Base-by-base conservation (phyloP, 192 early-diverging fungal species). In the Rhizophagus clarus region DNA sequence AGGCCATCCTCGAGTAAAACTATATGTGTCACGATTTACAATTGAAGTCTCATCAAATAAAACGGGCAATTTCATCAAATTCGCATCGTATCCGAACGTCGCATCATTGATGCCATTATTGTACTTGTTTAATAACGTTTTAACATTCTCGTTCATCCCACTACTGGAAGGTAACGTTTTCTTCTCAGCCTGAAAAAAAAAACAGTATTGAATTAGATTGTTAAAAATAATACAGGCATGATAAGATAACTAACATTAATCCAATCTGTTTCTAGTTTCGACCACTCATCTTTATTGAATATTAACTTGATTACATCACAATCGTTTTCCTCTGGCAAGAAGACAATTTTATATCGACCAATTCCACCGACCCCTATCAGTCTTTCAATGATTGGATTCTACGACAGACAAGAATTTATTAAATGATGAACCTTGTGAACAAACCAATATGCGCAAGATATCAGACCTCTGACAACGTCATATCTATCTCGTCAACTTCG, bases 91-190 rank as follows among this genome's bases (percentile, higher is more conserved):
- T 42, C 69, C 40, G 40, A n/a, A 24, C 15, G 40, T 71, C 24
- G 69, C 69, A 40, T 71, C 37, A 71, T 17, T 70, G 37, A 70
- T 70, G 68, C 68, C 68, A 70, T 70, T 34, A 70, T 42, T 70
- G 68, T 70, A 70, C 37, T 70, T 70, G 20, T 70, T 70, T 34
- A 70, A 34, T 70, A 70, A 70, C 37, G 6, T 42, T 20, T 70
- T 37, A 42, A 42, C 37, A 42, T 70, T 70, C 68, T 22, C n/a
- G 37, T 70, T 70, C 68, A 70, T 42, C 37, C 68, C 68, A 70
- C 68, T 42, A 70, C n/a, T 29, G 14, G 29, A 24, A 67, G 64
- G 64, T 67, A 67, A 67, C 64, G 15, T 67, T 67, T 67, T 67
- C 29, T 26, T 32, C 28, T 67, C 64, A 67, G 28, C 29, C 64